Evolutionary conservation across 371 early-diverging fungal genomes (phyloP).

Genomic region (Mucor lusitanicus): DNA sequence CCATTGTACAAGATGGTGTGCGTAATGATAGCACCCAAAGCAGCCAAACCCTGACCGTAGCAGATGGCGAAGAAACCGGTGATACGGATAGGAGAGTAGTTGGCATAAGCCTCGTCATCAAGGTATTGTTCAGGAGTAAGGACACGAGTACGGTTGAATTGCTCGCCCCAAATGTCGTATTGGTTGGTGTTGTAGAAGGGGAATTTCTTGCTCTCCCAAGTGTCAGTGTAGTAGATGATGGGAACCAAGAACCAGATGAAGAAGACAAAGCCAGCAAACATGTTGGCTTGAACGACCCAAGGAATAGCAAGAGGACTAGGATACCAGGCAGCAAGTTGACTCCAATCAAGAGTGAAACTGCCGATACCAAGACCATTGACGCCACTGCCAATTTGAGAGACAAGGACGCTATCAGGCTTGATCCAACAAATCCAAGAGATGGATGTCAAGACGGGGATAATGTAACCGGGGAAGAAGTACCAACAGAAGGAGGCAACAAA

Average conservation of each 20-base stretch:
- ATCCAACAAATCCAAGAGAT: constrained; percentile 64
- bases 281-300: constrained; percentile 71
- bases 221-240: constrained; percentile 63
- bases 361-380: constrained; percentile 60
- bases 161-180: constrained; percentile 52
- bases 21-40: constrained; percentile 66
- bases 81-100: constrained; percentile 74
- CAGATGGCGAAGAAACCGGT: constrained; percentile 75
- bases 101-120: constrained; percentile 61
- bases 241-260: constrained; percentile 74
- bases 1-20: constrained; percentile 69
- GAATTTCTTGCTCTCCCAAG: constrained; percentile 62
- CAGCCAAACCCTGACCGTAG: constrained; percentile 68
- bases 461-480: constrained; percentile 61
- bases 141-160: constrained; percentile 57
- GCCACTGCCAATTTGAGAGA: constrained; percentile 58
- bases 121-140: constrained; percentile 61
- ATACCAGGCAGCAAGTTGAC: constrained; percentile 41
- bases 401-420: constrained; percentile 60
- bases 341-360: constrained; percentile 68
- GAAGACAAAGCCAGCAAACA: constrained; percentile 63
- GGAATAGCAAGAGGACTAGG: constrained; percentile 47
- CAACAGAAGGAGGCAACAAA: constrained; percentile 43
- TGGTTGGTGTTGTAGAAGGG: constrained; percentile 61
- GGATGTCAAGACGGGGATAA: constrained; percentile 55